Evolutionary conservation across 78 protist genomes (phyloP).

Genomic region (Dictyostelium citrinum): DNA sequence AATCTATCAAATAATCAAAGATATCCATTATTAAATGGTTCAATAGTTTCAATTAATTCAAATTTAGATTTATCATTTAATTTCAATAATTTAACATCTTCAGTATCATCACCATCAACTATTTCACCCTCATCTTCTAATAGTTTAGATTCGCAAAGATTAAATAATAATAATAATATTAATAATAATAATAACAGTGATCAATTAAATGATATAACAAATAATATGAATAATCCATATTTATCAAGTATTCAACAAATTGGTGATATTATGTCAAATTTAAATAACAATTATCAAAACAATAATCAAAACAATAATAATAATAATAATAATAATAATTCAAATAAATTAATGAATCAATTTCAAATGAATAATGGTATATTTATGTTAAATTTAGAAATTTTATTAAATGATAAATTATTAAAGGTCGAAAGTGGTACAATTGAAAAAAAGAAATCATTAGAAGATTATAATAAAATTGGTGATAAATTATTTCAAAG

Average conservation of each 20-base stretch:
- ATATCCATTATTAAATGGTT: slow-evolving; percentile 44
- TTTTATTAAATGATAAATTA: neutral
- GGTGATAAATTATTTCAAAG: neutral
- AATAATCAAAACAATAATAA: neutral
- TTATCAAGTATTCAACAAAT: slow-evolving; percentile 3
- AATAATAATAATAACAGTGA: neutral
- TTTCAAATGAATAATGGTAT: slow-evolving; percentile 36
- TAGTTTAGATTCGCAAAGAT: neutral
- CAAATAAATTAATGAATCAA: neutral
- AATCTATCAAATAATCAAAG: neutral
- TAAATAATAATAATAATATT: neutral
- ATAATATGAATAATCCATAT: neutral
- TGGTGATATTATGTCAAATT: slow-evolving; percentile 4
- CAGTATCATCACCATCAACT: neutral
- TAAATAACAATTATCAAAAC: neutral
- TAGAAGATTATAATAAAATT: slow-evolving; percentile 39
- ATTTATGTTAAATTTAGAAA: slow-evolving; percentile 3
- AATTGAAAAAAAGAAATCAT: slow-evolving; percentile 6
- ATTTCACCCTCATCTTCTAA: neutral
- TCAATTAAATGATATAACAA: neutral
- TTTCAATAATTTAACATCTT: slow-evolving; percentile 9
- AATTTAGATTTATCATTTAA: slow-evolving; percentile 14
- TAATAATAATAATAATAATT: neutral
- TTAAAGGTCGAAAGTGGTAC: neutral
- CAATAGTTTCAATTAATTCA: slow-evolving; percentile 24